phyloP scores from a whole-genome alignment of 1,139 yeast species.

The Magnusiomyces fungicola region DNA sequence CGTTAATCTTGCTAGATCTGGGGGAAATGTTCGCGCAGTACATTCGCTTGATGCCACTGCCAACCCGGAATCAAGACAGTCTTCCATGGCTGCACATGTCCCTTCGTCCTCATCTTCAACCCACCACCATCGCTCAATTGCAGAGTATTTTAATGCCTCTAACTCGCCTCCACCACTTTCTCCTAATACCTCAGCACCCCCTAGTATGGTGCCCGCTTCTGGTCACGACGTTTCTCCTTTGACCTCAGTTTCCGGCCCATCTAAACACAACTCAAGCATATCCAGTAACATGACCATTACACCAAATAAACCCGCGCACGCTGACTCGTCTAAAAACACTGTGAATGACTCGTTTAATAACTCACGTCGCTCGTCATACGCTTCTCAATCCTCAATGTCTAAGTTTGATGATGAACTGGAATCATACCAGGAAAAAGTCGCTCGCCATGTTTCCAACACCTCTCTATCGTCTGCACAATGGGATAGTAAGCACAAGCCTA shows the following conservation, averaged over 20 bases:
- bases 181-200: constrained; percentile 7
- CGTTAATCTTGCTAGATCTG: neutral
- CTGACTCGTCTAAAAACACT: neutral
- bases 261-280: too few species aligned
- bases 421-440: neutral
- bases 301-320: neutral
- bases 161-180: constrained; percentile 1
- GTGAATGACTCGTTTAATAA: too few species aligned
- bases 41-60: too few species aligned
- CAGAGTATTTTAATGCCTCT: neutral
- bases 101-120: too few species aligned
- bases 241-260: constrained; percentile 11
- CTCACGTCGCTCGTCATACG: constrained; percentile 21
- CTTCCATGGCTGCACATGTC: too few species aligned
- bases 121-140: too few species aligned
- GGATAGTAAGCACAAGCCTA: too few species aligned
- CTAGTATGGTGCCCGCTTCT: too few species aligned
- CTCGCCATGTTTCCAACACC: constrained; percentile 5
- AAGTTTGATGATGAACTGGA: constrained; percentile 16
- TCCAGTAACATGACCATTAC: neutral
- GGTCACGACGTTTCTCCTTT: constrained; percentile 12
- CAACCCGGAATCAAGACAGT: too few species aligned
- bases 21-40: too few species aligned
- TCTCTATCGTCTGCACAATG: neutral
- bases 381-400: constrained; percentile 20